A percentile compares a stretch with the other conserved stretches of the same genome.
Evolutionary conservation across 257 asterid genomes (phyloP).

Genomic region (Nicotiana tabacum): DNA sequence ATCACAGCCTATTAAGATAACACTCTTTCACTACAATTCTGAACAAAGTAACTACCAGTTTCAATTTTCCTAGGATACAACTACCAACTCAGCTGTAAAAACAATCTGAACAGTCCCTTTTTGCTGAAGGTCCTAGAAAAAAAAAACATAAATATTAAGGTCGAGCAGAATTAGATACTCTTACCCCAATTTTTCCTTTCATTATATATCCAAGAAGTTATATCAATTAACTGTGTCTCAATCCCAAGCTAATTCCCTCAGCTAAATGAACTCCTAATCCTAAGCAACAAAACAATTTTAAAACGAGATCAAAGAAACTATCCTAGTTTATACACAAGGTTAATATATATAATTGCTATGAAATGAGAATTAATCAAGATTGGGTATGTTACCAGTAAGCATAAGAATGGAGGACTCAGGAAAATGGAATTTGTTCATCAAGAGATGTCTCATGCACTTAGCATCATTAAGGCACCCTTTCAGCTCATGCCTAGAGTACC

Average conservation of each 20-base stretch:
- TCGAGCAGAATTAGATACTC: too few species aligned
- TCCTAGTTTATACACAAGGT: background rate
- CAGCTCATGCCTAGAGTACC: constrained; percentile 74
- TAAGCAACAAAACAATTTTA: background rate
- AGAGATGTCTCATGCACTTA: constrained; percentile 79
- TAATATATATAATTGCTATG: background rate
- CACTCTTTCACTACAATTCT: too few species aligned
- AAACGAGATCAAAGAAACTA: background rate
- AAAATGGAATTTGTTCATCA: constrained; percentile 67
- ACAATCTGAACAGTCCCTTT: too few species aligned
- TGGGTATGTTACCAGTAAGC: constrained; percentile 61
- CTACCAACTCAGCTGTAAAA: too few species aligned
- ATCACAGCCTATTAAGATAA: too few species aligned
- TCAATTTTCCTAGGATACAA: too few species aligned
- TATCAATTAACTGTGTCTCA: background rate
- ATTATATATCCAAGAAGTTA: background rate
- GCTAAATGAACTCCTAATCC: background rate
- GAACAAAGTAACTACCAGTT: too few species aligned
- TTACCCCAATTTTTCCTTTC: background rate
- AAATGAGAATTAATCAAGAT: background rate
- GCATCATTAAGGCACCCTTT: constrained; percentile 94
- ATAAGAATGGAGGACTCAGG: constrained; percentile 86
- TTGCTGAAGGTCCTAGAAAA: too few species aligned
- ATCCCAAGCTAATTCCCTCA: background rate
- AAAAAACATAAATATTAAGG: too few species aligned